Base-by-base conservation (phyloP, 2,329 filamentous ascomycete genomes). In the Sphaerulina populicola region DNA sequence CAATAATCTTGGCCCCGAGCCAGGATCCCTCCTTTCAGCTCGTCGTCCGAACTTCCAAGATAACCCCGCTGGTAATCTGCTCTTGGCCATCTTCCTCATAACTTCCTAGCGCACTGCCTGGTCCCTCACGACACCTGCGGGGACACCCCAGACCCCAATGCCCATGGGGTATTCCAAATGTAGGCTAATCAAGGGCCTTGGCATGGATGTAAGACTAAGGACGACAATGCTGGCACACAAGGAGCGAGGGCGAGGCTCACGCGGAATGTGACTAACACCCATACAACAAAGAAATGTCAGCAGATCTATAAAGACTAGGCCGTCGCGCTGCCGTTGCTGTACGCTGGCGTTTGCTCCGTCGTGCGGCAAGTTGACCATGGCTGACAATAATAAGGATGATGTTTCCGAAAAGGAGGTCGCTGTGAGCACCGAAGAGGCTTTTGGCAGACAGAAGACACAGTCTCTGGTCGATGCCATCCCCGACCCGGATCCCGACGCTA, bases 401-500 rank as follows among this genome's bases (percentile, higher is more conserved):
- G 43, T 38, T 29, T 23, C 38, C 12, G 47, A 54, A 43, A 44
- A 50, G 33, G 51, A 50, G 43, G 31, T 46, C 35, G 42, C 44
- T 14, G 12, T 54, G 27, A 51, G 51, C 47, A 50, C 51, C 43
- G 47, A 23, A 18, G 18, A 18, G 18, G 18, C 2, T 35, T 46
- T 23, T 23, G 31, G 9, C 14, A 55, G 50, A 35, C 39, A 39
- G 12, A 46, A 36, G 21, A 23, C 36, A n/a, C 30, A 49, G 30
- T 23, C 29, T 39, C 14, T 31, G 21, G 11, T 44, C 44, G 43
- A 40, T n/a, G 46, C 49, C 8, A 48, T 54, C n/a, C 42, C 38
- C 3, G 54, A 57, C 7, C 55, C 55, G 9, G 52, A 57, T 52
- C 45, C 47, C 12, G 49, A 40, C 2, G 51, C 51, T 21, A 55